Base-by-base conservation (phyloP, 108 stramenopile genomes). In the Skeletonema tropicum region DNA sequence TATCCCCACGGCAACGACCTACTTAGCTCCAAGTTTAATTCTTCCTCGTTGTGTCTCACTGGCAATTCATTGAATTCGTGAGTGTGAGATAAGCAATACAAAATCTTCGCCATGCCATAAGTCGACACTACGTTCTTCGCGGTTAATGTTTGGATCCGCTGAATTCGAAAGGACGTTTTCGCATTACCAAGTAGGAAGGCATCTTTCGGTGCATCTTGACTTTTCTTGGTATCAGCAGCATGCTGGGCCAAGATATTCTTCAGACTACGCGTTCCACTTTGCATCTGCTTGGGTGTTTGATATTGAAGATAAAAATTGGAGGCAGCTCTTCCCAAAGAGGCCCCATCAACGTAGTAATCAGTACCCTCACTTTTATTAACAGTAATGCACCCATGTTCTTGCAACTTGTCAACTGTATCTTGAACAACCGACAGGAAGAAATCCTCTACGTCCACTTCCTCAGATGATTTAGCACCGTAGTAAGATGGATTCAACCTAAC, bases 41-140 rank as follows among this genome's bases (percentile, higher is more conserved):
- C 66, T 64, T 99, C 99, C 73, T 99, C 98, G 70, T 98, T 99
- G 88, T 99, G 99, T 14, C 99, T 88, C 60, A 99, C 98, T 11
- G 99, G 99, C 12, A 98, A 80, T 75, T 99, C 98, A 73, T 90
- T 86, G 64, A 97, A 98, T 75, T 99, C 99, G 73, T 91, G 85
- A 9, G 97, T 97, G 26, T 71, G 80, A 25, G 84, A 88, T 7
- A 99, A 71, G 32, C 84, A 60, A 52, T 87, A 86, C 6, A 97
- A 57, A 15, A 97, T 71, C 80, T 85, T 85, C 23, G 90, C 90
- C 17, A 89, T 57, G 7, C 90, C 83, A 26, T 82, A 80, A 9
- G 23, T 67, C 33, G 41, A 67, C 32, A 68, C 72, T 10, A 58
- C 52, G 14, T 71, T 45, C 23, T 73, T 62, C 0, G 76, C 6